Conservation (phyloP, 371 early-diverging fungal species). For the Mortierella sp. region DNA sequence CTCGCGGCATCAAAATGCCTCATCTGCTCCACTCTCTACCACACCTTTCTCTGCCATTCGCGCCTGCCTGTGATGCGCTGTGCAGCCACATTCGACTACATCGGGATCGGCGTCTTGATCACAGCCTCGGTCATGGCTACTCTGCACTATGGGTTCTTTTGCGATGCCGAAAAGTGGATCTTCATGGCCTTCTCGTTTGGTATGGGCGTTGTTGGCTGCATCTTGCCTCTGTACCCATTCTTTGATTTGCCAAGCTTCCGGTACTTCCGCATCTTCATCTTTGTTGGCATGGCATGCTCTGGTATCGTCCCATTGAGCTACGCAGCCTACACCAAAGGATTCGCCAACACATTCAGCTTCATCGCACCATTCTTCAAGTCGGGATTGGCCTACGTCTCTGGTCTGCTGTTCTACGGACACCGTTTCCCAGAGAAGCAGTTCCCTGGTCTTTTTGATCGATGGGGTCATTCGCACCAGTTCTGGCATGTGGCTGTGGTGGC, state of each 20-base stretch:
- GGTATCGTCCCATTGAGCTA: slow-evolving; percentile 70
- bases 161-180: slow-evolving; percentile 57
- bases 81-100: slow-evolving; percentile 75
- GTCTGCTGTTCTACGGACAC: slow-evolving; percentile 73
- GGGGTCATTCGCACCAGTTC: slow-evolving; percentile 80
- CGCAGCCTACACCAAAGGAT: slow-evolving; percentile 59
- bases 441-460: slow-evolving; percentile 80
- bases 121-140: slow-evolving; percentile 70
- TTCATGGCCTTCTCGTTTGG: slow-evolving; percentile 70
- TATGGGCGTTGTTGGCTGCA: slow-evolving; percentile 66
- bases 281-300: slow-evolving; percentile 70
- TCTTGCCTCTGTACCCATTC: slow-evolving; percentile 67
- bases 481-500: slow-evolving; percentile 84
- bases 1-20: slow-evolving; percentile 73
- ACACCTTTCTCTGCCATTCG: slow-evolving; percentile 75
- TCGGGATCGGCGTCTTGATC: slow-evolving; percentile 76
- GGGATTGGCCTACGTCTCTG: slow-evolving; percentile 63
- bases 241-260: slow-evolving; percentile 59
- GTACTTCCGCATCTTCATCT: slow-evolving; percentile 69
- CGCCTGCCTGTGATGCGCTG: slow-evolving; percentile 65
- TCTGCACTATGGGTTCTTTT: slow-evolving; percentile 75
- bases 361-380: slow-evolving; percentile 64
- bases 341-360: slow-evolving; percentile 55
- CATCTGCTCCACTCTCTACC: slow-evolving; percentile 75
- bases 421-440: slow-evolving; percentile 78